Base-by-base conservation (phyloP, 2,329 filamentous ascomycete species). In the Claviceps africana region DNA sequence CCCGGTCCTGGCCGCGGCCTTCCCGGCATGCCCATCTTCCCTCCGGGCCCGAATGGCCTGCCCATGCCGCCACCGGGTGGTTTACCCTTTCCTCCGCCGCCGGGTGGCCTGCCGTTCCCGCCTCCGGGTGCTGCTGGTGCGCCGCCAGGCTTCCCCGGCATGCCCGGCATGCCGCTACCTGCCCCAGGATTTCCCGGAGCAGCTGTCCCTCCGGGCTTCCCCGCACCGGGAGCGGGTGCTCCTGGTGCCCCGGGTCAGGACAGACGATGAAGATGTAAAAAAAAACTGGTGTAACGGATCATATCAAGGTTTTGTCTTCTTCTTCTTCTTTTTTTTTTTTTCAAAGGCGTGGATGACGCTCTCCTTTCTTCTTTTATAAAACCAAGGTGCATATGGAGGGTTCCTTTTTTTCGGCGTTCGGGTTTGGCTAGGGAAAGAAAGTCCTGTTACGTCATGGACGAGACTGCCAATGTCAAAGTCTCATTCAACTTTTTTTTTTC, bases 181-280 rank as follows among this genome's bases (percentile, higher is more conserved):
- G 68, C 67, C 21, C 69, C 74, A 52, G 71, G 69, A 4, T 74
- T 74, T 42, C 70, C 69, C 17, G 68, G 69, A 13, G 62, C 66
- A 21, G 62, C 63, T 52, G 56, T 50, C 21, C 59, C 62, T 19
- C 63, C 65, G 4, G 61, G 62, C 25, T 68, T 47, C 21, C 33
- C 50, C 43, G 21, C 45, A 15, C 51, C 46, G 13, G 51, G 51
- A 4, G 31, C 21, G 15, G 47, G 47, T 43, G 22, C 47, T 42
- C 40, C 51, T 22, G 65, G 66, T 25, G 60, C 63, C 25, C 68
- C 67, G 22, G 71, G 70, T 37, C 68, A 66, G 33, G 69, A 70
- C 39, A 65, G 66, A 61, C 64, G 68, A 58, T 73, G 61, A 62
- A 31, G 19, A 25, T 9, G 11, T 33, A 28, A 17, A 43, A 28